phyloP scores from a whole-genome alignment of 1,284 basidiomycete genomes.

The Leccinum pallidistipes region DNA sequence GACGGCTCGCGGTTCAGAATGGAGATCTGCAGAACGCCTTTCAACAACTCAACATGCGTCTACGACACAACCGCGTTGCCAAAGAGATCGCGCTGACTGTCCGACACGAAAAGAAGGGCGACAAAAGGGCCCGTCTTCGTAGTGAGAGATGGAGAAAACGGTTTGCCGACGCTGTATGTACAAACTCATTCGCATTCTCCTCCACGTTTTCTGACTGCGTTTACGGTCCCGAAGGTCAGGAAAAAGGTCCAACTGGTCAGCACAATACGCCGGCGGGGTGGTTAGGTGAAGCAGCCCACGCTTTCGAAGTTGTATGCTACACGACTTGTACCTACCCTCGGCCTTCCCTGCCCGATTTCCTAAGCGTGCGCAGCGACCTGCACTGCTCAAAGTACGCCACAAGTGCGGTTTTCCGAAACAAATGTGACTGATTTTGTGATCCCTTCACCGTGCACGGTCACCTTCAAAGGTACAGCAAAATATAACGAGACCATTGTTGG shows the following conservation, averaged over 20 bases:
- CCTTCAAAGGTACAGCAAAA: slow-evolving; percentile 11
- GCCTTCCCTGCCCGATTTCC: slow-evolving; percentile 4
- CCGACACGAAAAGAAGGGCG: slow-evolving; percentile 58
- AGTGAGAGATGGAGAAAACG: slow-evolving; percentile 39
- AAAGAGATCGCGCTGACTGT: slow-evolving; percentile 48
- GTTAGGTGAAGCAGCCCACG: slow-evolving; percentile 24
- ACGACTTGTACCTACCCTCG: slow-evolving; percentile 3
- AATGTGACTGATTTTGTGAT: slow-evolving; percentile 12
- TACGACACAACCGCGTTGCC: slow-evolving; percentile 57
- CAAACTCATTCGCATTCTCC: slow-evolving; percentile 5
- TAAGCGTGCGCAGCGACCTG: slow-evolving; percentile 5
- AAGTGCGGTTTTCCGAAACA: slow-evolving; percentile 7
- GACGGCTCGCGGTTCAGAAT: slow-evolving; percentile 38
- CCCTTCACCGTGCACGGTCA: slow-evolving; percentile 20
- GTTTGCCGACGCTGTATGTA: slow-evolving; percentile 38
- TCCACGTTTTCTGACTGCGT: slow-evolving; percentile 12
- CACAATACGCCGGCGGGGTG: slow-evolving; percentile 49
- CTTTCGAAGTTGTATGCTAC: slow-evolving; percentile 10
- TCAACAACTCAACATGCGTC: slow-evolving; percentile 48
- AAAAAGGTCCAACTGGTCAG: slow-evolving; percentile 52
- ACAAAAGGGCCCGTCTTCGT: slow-evolving; percentile 35
- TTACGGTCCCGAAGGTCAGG: slow-evolving; percentile 42
- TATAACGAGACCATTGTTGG: slow-evolving; percentile 2
- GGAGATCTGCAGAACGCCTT: slow-evolving; percentile 45
- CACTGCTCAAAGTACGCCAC: slow-evolving; percentile 17